Conservation (phyloP, 108 stramenopile genomes). For the Tribonema minus region DNA sequence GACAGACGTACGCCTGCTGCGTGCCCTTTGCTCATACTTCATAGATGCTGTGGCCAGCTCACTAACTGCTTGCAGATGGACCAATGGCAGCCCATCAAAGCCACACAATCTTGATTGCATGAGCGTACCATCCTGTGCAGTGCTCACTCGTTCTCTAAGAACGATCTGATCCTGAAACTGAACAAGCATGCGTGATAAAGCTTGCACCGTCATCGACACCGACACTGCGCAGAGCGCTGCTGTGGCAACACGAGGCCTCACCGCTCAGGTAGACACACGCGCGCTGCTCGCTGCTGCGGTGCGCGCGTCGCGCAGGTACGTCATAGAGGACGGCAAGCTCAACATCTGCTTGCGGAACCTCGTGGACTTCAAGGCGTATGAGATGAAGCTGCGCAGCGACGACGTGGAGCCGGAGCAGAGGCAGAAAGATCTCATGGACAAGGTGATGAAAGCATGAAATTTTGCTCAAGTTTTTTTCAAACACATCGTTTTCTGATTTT, state of each 20-base stretch:
- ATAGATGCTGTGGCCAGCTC: too few species aligned
- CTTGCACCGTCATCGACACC: not conserved
- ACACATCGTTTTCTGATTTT: too few species aligned
- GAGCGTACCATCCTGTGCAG: too few species aligned
- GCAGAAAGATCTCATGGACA: not conserved
- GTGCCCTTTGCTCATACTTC: too few species aligned
- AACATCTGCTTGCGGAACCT: constrained; percentile 58
- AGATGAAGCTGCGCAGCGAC: not conserved
- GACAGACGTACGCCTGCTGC: too few species aligned
- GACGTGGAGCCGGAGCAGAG: not conserved
- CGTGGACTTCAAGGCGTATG: constrained; percentile 44
- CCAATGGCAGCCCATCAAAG: too few species aligned
- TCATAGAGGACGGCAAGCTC: constrained; percentile 61
- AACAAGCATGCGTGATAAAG: not conserved
- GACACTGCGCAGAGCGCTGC: not conserved
- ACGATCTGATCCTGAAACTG: not conserved
- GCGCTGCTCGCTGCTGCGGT: not conserved
- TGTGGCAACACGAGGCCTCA: not conserved
- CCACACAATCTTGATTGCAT: too few species aligned
- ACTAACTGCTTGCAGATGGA: too few species aligned
- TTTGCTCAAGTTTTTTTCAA: too few species aligned
- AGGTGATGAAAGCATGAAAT: too few species aligned
- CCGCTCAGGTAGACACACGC: not conserved
- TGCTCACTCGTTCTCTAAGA: too few species aligned
- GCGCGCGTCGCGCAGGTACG: constrained; percentile 45